phyloP scores from a whole-genome alignment of 805 yeast species.

The Metschnikowia cubensis region DNA sequence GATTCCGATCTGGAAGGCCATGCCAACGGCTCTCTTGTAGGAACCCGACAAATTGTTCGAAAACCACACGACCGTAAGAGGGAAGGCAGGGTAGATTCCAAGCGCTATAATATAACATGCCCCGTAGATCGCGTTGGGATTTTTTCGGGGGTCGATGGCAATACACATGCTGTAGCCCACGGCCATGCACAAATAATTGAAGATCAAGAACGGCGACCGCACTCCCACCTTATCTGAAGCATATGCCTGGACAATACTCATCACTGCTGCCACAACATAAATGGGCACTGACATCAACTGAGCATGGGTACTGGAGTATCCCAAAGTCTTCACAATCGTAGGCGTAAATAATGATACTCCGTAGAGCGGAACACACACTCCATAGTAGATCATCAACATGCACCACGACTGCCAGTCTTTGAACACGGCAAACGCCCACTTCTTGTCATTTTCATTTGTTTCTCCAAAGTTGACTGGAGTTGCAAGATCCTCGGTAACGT shows the following conservation, averaged over 20 bases:
- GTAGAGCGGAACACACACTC: constrained; percentile 30
- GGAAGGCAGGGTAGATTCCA: constrained; percentile 29
- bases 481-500: background rate
- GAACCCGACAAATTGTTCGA: constrained; percentile 34
- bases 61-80: constrained; percentile 32
- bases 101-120: constrained; percentile 28
- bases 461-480: constrained; percentile 10
- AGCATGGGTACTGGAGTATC: constrained; percentile 37
- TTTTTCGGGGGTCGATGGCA: constrained; percentile 19
- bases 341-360: constrained; percentile 43
- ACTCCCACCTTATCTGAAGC: constrained; percentile 23
- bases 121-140: constrained; percentile 27
- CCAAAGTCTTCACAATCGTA: constrained; percentile 41
- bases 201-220: constrained; percentile 28
- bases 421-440: constrained; percentile 19
- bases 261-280: constrained; percentile 32
- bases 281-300: constrained; percentile 45
- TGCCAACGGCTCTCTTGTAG: constrained; percentile 36
- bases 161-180: constrained; percentile 31
- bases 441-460: constrained; percentile 9
- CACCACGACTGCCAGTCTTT: constrained; percentile 29
- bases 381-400: constrained; percentile 25
- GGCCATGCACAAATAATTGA: constrained; percentile 23
- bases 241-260: constrained; percentile 26
- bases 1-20: constrained; percentile 37